Base-by-base conservation (phyloP, 208 protist genomes). In the Phytomonas francai region DNA sequence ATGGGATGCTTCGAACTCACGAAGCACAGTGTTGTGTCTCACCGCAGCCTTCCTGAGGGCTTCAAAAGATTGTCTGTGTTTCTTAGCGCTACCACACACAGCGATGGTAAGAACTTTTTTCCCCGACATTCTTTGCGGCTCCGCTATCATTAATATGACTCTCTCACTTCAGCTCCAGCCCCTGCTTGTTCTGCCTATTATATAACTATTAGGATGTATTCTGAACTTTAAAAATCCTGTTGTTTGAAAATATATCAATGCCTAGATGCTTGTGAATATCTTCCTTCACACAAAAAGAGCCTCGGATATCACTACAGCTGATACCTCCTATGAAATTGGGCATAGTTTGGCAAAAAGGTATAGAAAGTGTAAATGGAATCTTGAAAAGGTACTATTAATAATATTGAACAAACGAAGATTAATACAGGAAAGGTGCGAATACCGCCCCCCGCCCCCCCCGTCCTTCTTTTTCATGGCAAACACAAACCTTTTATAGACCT, bases 61-160 rank as follows among this genome's bases (percentile, higher is more conserved):
- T 31, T 89, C 81, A 59, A 92, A 92, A 22, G 86, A 94, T 56
- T 92, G 89, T 25, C 69, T 59, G 63, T 94, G 81, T 69, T 94
- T 94, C 42, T 83, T 84, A 11, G 77, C 74, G 30, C 81, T 89
- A 9, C 82, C 84, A 59, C 86, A 94, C 4, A 90, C 39, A 1
- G 79, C 85, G 33, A 94, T 71, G 7, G 70, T 80, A 68, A 80
- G 71, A 31, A 42, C 61, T 19, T 49, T 19, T 49, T 49, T 49
- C 39, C 29, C 31, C 29, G 27, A 16, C 4, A 49, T 19, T 49
- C 16, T 1, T 6, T 6, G 39, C 7, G 12, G 39, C 7, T 1
- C 39, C 39, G 14, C 39, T 49, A 49, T 19, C 39, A 49, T 49
- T 49, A 49, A 49, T 49, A 49, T 49, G 4, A 2, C 2, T 49